Percentiles rank a stretch among this genome's conserved stretches.
These are phyloP conservation scores for Penicillium parvum DNA, from an alignment of 495 filamentous ascomycete genomes.

Conservation along the genomic window DNA sequence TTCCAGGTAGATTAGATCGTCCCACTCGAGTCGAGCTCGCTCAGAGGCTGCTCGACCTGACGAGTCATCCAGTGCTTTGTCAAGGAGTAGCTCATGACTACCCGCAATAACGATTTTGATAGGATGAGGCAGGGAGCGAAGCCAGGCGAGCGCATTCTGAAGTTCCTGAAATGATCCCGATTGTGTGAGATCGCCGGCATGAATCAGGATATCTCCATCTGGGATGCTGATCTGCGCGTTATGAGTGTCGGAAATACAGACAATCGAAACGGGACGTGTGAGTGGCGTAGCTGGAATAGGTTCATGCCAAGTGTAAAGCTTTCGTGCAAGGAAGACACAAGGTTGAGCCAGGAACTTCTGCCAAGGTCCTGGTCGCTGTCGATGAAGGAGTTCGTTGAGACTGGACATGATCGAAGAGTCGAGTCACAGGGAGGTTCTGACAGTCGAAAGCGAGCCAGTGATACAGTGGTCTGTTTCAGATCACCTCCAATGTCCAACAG, in stretches of 20 bases:
- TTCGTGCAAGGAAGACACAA: constrained; percentile 16
- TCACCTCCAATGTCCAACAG: too few relatives aligned
- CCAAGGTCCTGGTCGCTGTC: constrained; percentile 17
- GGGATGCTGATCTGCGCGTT: constrained; percentile 54
- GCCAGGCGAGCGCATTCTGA: constrained; percentile 60
- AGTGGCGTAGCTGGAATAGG: constrained; percentile 12
- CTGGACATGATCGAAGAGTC: constrained; percentile 9
- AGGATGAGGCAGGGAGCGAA: constrained; percentile 52
- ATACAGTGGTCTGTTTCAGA: background rate
- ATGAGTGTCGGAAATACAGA: constrained; percentile 75
- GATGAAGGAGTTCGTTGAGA: constrained; percentile 11
- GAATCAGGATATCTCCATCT: constrained; percentile 68
- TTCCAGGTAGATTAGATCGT: constrained; percentile 48
- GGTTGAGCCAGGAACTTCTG: constrained; percentile 13
- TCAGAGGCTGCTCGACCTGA: constrained; percentile 5
- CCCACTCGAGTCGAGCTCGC: constrained; percentile 35
- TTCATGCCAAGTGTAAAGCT: constrained; percentile 14
- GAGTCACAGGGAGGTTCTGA: background rate
- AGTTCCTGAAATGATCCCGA: constrained; percentile 56
- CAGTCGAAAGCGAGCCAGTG: background rate
- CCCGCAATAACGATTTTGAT: constrained; percentile 68
- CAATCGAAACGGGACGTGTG: constrained; percentile 11
- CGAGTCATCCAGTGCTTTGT: constrained; percentile 32
- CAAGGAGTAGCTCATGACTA: constrained; percentile 69
- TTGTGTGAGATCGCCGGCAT: constrained; percentile 70